Base-by-base conservation (phyloP, 2,329 filamentous ascomycete genomes). In the Furcasterigmium furcatum region DNA sequence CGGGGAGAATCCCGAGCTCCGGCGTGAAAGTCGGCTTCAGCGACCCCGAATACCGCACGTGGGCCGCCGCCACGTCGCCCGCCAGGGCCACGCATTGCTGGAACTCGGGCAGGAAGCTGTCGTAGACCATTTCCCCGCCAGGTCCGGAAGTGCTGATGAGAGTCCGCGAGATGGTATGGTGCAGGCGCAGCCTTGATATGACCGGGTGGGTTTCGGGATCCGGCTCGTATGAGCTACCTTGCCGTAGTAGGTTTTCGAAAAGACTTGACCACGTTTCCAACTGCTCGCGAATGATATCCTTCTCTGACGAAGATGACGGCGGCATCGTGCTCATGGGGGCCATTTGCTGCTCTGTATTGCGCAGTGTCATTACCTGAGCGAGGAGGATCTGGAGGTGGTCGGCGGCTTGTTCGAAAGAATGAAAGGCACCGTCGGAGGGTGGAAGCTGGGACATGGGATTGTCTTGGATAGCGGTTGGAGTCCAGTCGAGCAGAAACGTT, bases 401-500 rank as follows among this genome's bases (percentile, higher is more conserved):
- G 24, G 59, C 55, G 19, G 64, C 63, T 53, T 65, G 52, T 16
- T 63, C 55, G 40, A 64, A 52, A 8, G 61, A 65, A 32, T 14
- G 32, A 51, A 64, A 60, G 38, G 51, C 45, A 47, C 38, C 32
- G 18, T 47, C 40, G 22, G 35, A 50, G 22, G 48, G 32, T 38
- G 38, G 38, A 47, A 55, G 41, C 38, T 42, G 46, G 34, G 46
- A 45, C 22, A 30, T 46, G 36, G 49, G 36, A 45, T 45, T 50
- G 25, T 60, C 53, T 51, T 60, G 45, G 21, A 61, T 48, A 46
- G 57, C 47, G 13, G 39, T 43, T 21, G 64, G 64, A n/a, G 53
- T 59, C 62, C 62, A 64, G 47, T 63, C 63, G 29, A 61, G 41
- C 20, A 67, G 49, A 53, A 63, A 66, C 16, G 50, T 57, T 9